These are phyloP conservation scores for Dendrothele bispora DNA, from an alignment of 768 basidiomycete species.

Conservation along the genomic window DNA sequence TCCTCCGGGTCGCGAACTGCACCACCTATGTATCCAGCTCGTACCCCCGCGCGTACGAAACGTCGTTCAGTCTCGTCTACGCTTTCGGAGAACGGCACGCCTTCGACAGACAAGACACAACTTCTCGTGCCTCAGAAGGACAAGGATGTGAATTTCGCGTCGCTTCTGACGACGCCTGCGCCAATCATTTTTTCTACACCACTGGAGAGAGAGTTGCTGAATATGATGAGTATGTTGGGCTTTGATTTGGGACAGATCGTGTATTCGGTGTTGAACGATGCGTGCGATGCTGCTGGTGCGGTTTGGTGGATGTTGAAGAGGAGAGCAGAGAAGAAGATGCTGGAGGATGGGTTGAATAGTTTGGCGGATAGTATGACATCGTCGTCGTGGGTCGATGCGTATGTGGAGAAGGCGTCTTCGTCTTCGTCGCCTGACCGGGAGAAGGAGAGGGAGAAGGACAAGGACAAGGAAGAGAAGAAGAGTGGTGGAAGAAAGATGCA, in stretches of 20 bases:
- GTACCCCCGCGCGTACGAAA: slow-evolving; percentile 94
- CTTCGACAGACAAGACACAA: slow-evolving; percentile 48
- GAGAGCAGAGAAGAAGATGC: slow-evolving; percentile 64
- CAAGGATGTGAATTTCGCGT: slow-evolving; percentile 57
- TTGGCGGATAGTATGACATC: slow-evolving; percentile 1
- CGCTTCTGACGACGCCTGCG: slow-evolving; percentile 60
- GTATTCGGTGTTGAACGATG: slow-evolving; percentile 89
- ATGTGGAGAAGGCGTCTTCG: slow-evolving; percentile 17
- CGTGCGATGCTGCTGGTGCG: slow-evolving; percentile 89
- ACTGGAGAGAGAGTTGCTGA: slow-evolving; percentile 78
- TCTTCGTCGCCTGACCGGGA: slow-evolving; percentile 18
- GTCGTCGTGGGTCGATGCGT: slow-evolving; percentile 15
- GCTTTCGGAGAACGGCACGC: slow-evolving; percentile 45
- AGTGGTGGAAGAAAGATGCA: no score
- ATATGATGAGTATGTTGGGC: slow-evolving; percentile 70
- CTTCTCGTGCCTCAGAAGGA: slow-evolving; percentile 30
- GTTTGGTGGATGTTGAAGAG: slow-evolving; percentile 96
- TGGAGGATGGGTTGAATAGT: slow-evolving; percentile 27
- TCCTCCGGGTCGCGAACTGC: slow-evolving; percentile 29
- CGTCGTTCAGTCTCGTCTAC: slow-evolving; percentile 92
- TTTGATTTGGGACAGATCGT: slow-evolving; percentile 94
- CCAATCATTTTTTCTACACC: slow-evolving; percentile 88
- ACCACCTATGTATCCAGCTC: slow-evolving; percentile 65
- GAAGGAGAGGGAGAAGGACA: slow-evolving; percentile 28
- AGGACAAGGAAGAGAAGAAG: no score